Evolutionary conservation across 257 asterid species (phyloP), one percentile per base, ranked within the genome.

Genomic region (Scutellaria minor): DNA sequence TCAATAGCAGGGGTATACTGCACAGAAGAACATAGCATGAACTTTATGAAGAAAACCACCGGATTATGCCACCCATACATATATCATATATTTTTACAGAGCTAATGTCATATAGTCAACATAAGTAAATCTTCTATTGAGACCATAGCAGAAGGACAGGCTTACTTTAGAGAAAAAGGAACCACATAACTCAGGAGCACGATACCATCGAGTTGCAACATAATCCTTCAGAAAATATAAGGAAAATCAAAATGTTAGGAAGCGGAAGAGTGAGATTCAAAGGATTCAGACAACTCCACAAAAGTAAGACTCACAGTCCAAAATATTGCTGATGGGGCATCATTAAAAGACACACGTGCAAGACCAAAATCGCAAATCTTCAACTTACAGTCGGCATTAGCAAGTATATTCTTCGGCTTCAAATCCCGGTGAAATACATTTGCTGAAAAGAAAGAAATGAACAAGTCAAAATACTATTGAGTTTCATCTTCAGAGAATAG

Each of bases 341-440:
- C 98, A 79, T 89, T 93, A 82, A 93, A 93, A 42, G 98, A 89
- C 63, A 93, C 97, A 54, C 97, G 96, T 51, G 98, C 98, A 66
- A 91, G 89, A 58, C 98, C 98, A 79, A 93, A 91, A 87, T 93
- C 98, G 77, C 97, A 93, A 56, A 91, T 93, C 96, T 93, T 93
- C 90, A 93, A 80, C 85, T 90, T 93, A 80, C 98, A 93, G 80
- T 93, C 98, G 24, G 98, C 92, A 64, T 93, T 93, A 68, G 98
- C 97, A 82, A 93, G 96, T 72, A 93, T 93, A 79, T 93, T 93
- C 78, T 93, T 93, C 9, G 98, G 98, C 92, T 93, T 93, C 72
- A 93, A 77, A 84, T 93, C 96, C 70, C 98, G 87, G 77, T 93
- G 98, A 57, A 93, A 93, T 48, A 93, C 96, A 82, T 93, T 93